Percentiles rank a stretch among this genome's conserved stretches.
Evolutionary conservation across 805 yeast species (phyloP).

Genomic region (Candida vartiovaarae): DNA sequence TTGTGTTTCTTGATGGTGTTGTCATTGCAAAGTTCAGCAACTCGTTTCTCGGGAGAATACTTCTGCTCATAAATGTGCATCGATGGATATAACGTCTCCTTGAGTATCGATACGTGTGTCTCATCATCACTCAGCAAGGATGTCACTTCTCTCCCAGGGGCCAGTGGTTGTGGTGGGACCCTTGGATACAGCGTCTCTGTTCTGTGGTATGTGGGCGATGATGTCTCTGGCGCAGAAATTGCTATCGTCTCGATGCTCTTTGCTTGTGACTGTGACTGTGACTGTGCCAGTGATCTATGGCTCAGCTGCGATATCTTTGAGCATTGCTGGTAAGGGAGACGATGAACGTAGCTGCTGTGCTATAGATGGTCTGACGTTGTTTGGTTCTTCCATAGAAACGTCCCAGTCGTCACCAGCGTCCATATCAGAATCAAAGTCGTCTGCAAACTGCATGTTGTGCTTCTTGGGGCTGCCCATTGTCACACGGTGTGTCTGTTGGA

Average conservation of each 20-base stretch:
- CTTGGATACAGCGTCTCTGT: slow-evolving; percentile 17
- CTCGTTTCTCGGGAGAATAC: neutral
- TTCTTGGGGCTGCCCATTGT: slow-evolving; percentile 5
- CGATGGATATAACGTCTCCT: slow-evolving; percentile 3
- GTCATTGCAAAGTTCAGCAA: neutral
- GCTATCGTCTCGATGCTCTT: neutral
- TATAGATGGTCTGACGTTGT: no score
- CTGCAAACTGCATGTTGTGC: slow-evolving; percentile 13
- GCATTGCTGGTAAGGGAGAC: no score
- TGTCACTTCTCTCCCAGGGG: no score
- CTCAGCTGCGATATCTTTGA: no score
- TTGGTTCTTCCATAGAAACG: no score
- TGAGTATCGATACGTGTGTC: neutral
- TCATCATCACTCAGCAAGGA: no score
- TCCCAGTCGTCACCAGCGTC: slow-evolving; percentile 3
- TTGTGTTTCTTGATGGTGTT: neutral
- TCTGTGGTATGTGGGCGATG: slow-evolving; percentile 24
- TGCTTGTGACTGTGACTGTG: no score
- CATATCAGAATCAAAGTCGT: slow-evolving; percentile 14
- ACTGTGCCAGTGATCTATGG: no score
- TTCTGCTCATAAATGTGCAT: slow-evolving; percentile 5
- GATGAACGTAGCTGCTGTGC: no score
- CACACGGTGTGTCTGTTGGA: no score
- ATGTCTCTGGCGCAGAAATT: slow-evolving; percentile 19
- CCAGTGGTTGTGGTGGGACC: slow-evolving; percentile 6